phyloP scores from a whole-genome alignment of 2,329 filamentous ascomycete genomes.

The Pseudogymnoascus sp. region DNA sequence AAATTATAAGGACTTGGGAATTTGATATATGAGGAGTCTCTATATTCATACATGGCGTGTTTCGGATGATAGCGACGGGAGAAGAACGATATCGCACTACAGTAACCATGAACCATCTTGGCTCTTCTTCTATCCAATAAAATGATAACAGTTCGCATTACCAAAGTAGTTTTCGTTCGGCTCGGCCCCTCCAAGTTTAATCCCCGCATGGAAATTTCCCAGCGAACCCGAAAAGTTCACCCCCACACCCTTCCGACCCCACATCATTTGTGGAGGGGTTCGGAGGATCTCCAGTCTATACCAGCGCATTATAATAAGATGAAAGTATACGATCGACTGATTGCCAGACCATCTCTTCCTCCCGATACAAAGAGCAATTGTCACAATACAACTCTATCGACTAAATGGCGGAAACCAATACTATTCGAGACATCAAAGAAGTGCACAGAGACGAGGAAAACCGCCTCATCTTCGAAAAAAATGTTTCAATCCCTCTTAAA shows the following conservation, averaged over 20 bases:
- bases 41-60: neutral
- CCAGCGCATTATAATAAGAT: neutral
- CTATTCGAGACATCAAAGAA: conserved; percentile 16
- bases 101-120: neutral
- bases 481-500: neutral
- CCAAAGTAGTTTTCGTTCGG: neutral
- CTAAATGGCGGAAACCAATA: conserved; percentile 6
- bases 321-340: neutral
- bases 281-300: neutral
- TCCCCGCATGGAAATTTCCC: neutral
- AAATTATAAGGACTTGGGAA: neutral
- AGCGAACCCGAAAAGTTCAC: neutral
- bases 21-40: neutral
- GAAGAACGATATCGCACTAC: neutral
- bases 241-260: neutral
- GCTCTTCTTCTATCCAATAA: neutral
- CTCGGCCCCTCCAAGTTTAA: neutral
- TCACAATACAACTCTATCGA: neutral
- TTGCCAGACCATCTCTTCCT: neutral
- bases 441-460: conserved; percentile 12
- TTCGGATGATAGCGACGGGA: neutral
- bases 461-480: neutral
- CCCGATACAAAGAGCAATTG: neutral
- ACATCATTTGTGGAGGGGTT: neutral
- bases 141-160: neutral